Evolutionary conservation across 306 rosid genomes (phyloP).

Genomic region (Inga oerstediana): DNA sequence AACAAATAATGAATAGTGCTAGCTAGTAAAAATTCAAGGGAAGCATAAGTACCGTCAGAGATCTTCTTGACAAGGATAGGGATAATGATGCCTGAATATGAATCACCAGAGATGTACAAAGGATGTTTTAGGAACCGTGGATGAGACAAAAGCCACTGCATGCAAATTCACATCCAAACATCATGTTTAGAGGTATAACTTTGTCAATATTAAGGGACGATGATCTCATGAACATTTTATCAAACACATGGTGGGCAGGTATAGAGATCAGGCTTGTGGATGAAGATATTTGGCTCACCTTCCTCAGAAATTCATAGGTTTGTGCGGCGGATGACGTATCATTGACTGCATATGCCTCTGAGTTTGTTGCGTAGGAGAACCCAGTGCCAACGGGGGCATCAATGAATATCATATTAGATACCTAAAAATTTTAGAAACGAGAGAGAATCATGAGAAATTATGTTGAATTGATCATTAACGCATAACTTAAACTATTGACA

Average conservation of each 20-base stretch:
- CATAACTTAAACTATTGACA: background rate
- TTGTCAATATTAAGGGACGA: background rate
- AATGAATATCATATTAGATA: conserved; percentile 1
- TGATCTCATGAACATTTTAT: background rate
- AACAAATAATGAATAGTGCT: background rate
- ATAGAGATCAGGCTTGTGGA: background rate
- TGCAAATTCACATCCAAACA: background rate
- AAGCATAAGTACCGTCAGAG: conserved; percentile 26
- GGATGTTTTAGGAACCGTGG: conserved; percentile 28
- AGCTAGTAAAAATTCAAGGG: background rate
- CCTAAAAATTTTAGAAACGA: background rate
- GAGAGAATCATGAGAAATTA: background rate
- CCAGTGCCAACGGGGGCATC: conserved; percentile 15
- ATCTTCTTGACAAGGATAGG: conserved; percentile 24
- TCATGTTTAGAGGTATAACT: no score
- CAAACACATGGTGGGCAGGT: background rate
- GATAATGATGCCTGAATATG: conserved; percentile 43
- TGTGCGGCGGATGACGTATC: background rate
- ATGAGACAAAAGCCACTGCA: conserved; percentile 39
- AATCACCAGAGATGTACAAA: conserved; percentile 40
- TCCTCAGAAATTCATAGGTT: conserved; percentile 3
- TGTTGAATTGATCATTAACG: background rate
- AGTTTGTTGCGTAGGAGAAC: conserved; percentile 13
- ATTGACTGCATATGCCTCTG: background rate
- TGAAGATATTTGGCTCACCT: background rate